Base-by-base conservation (phyloP, 768 basidiomycete genomes). In the Pisolithus tinctorius region DNA sequence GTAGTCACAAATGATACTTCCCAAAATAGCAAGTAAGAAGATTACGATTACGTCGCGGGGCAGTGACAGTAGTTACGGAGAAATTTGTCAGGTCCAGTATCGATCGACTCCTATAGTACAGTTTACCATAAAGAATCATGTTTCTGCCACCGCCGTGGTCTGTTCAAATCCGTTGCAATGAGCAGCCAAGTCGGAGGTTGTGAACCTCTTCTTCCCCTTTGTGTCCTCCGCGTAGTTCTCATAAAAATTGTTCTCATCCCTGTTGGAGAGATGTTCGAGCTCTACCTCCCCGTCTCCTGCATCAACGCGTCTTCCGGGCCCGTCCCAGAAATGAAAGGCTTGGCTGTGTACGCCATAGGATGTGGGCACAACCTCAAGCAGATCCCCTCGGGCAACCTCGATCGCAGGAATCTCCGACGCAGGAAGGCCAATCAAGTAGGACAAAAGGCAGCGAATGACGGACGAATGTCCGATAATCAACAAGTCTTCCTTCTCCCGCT, bases 331-430 rank as follows among this genome's bases (percentile, higher is more conserved):
- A 65, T 93, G 89, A 67, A 84, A 92, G 7, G 92, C 90, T 58
- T 91, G 84, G 54, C 85, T 87, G 55, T 88, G 84, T 41, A 96
- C 93, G 9, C 93, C 93, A 57, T 92, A 92, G 6, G 86, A 88
- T 9, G 89, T 85, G 2, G 90, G 89, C 0, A 89, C 81, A 45
- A 93, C 88, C 67, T 99, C 96, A 37, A 98, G 78, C n/a, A 98
- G 72, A 64, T 99, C 96, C 0, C 96, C 96, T 11, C 96, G 81
- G 36, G 95, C 91, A 59, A 99, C 86, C 68, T 98, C 95, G 49
- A 98, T 95, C 1, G 93, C 94, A 0, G 96, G 96, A 42, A 99
- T 96, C 65, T 99, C 96, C 26, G 87, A 86, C 0, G 95, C 92
- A 5, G 93, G 92, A 3, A 98, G 75, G 6, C 96, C 96, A 57